phyloP scores from a whole-genome alignment of 2,329 filamentous ascomycete species.

The Aspergillus sp. region DNA sequence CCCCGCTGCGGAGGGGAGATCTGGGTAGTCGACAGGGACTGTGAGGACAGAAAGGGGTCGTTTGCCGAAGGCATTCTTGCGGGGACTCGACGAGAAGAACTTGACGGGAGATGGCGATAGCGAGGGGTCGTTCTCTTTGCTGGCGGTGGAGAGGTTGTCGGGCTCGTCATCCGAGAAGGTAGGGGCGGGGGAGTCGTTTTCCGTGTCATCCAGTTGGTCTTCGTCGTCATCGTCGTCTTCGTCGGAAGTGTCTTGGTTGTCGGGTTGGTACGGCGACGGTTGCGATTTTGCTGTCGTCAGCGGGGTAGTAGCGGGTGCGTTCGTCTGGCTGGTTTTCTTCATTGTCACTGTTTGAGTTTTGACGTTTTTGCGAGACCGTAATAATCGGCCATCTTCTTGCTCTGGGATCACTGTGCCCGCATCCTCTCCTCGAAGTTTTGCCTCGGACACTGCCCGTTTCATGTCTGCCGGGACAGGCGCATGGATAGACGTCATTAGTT shows the following conservation, averaged over 20 bases:
- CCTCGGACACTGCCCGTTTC: slow-evolving; percentile 48
- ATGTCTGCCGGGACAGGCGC: slow-evolving; percentile 53
- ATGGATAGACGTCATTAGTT: slow-evolving; percentile 63
- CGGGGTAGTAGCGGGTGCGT: slow-evolving; percentile 5
- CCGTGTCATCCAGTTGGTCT: slow-evolving; percentile 11
- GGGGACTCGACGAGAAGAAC: slow-evolving; percentile 34
- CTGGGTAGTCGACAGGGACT: slow-evolving; percentile 27
- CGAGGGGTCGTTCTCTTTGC: slow-evolving; percentile 52
- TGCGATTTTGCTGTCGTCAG: neutral
- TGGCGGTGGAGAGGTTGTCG: slow-evolving; percentile 31
- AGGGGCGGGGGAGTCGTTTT: slow-evolving; percentile 17
- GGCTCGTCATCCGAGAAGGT: slow-evolving; percentile 26
- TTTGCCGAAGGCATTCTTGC: slow-evolving; percentile 40
- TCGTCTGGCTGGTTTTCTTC: slow-evolving; percentile 28
- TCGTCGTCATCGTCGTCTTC: slow-evolving; percentile 5
- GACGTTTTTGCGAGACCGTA: slow-evolving; percentile 16
- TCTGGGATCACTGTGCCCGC: slow-evolving; percentile 26
- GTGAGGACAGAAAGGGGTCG: slow-evolving; percentile 45
- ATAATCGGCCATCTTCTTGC: slow-evolving; percentile 20
- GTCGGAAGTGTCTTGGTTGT: neutral
- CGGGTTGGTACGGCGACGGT: slow-evolving; percentile 1
- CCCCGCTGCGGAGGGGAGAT: neutral
- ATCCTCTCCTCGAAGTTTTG: slow-evolving; percentile 56
- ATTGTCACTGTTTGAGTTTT: slow-evolving; percentile 26
- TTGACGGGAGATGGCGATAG: slow-evolving; percentile 40